Conservation (phyloP, 75 land plant genomes). For the Pinus tabuliformis region DNA sequence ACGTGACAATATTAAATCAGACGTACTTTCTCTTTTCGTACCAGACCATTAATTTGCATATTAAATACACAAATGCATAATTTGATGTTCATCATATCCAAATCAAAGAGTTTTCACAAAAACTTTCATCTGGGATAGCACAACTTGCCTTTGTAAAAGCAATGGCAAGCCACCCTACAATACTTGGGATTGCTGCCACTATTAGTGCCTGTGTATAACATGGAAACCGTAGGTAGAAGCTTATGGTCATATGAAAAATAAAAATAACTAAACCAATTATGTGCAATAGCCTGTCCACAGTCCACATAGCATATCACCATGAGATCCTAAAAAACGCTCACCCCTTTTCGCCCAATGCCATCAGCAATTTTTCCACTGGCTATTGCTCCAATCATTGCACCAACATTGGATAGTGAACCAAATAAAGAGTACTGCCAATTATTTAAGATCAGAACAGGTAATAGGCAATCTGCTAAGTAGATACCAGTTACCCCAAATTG, state of each 20-base stretch:
- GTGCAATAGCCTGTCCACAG: neutral
- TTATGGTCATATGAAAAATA: neutral
- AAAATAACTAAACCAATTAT: neutral
- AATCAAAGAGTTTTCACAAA: too few species aligned
- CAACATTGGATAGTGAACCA: constrained; percentile 83
- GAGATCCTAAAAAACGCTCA: constrained; percentile 7
- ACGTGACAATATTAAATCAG: neutral
- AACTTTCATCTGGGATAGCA: neutral
- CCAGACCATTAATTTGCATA: neutral
- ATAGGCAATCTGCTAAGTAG: neutral
- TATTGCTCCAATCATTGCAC: constrained; percentile 93
- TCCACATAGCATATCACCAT: neutral
- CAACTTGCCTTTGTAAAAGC: constrained; percentile 64
- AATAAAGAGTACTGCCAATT: constrained; percentile 61
- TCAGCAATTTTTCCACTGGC: constrained; percentile 86
- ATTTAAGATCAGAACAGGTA: neutral
- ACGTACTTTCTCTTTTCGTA: neutral
- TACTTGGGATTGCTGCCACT: constrained; percentile 75
- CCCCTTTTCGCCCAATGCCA: constrained; percentile 85
- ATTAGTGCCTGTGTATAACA: constrained; percentile 61
- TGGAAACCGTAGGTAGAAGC: neutral
- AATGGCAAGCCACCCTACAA: constrained; percentile 82
- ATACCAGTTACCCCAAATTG: neutral
- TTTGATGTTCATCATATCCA: too few species aligned
- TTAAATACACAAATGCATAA: neutral